A percentile compares a stretch with the other conserved stretches of the same genome.
These are phyloP conservation scores for Aureobasidium melanogenum DNA, from an alignment of 2,329 filamentous ascomycete genomes.

Conservation along the genomic window DNA sequence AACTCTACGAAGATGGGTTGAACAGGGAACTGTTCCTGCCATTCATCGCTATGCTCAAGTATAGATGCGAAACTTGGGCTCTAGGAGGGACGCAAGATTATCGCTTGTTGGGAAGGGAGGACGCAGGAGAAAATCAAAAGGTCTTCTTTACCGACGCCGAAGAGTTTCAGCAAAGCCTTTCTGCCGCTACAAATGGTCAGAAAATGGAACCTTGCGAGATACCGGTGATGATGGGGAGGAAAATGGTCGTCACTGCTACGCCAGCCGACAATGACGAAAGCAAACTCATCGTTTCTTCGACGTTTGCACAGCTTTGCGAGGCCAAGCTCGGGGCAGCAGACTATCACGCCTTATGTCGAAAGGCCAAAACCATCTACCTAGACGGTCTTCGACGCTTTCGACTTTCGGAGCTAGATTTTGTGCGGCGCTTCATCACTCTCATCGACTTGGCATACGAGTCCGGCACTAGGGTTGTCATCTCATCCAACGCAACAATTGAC, in stretches of 20 bases:
- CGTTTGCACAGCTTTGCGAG: constrained; percentile 57
- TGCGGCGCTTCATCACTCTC: constrained; percentile 67
- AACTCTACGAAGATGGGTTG: constrained; percentile 31
- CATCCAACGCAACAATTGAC: constrained; percentile 16
- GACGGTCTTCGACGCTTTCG: constrained; percentile 16
- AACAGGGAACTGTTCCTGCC: constrained; percentile 45
- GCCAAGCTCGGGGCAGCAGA: constrained; percentile 62
- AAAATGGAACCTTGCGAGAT: constrained; percentile 12
- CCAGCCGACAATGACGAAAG: background rate
- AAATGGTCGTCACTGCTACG: constrained; percentile 14
- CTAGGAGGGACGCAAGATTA: constrained; percentile 65
- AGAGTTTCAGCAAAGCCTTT: constrained; percentile 11
- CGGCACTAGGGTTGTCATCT: constrained; percentile 55
- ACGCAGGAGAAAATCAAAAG: constrained; percentile 36
- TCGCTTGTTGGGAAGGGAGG: constrained; percentile 29
- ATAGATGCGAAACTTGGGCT: constrained; percentile 70
- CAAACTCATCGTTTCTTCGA: constrained; percentile 35
- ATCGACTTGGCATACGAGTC: constrained; percentile 71
- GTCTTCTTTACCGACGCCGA: constrained; percentile 16
- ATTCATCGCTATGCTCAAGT: constrained; percentile 63
- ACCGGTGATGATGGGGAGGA: constrained; percentile 18
- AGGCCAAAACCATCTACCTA: constrained; percentile 16
- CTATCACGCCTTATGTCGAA: constrained; percentile 56
- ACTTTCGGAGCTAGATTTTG: constrained; percentile 50
- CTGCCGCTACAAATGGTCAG: background rate